These are phyloP conservation scores for Isabelozyma pseudorhagii DNA, from an alignment of 805 yeast species.

Conservation along the genomic window DNA sequence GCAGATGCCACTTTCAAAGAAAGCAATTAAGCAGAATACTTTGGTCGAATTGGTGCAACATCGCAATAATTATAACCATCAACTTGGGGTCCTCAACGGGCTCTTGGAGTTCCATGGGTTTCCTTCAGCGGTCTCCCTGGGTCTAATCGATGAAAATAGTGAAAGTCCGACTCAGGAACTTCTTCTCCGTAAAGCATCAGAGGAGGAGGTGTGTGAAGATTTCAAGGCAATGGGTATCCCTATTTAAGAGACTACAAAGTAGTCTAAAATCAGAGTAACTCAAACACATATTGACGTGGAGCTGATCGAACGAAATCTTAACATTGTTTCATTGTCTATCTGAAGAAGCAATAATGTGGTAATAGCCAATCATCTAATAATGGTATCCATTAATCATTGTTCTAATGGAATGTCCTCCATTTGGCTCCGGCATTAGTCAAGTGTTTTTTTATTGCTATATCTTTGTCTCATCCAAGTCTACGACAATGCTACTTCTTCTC, in stretches of 20 bases:
- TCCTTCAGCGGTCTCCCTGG: constrained; percentile 68
- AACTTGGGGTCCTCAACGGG: constrained; percentile 69
- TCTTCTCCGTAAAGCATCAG: constrained; percentile 54
- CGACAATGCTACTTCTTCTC: too few species aligned
- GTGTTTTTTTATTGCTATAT: too few species aligned
- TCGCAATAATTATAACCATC: constrained; percentile 62
- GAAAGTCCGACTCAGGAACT: constrained; percentile 25
- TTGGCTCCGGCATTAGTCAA: neutral
- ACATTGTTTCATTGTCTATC: too few species aligned
- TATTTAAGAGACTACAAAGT: constrained; percentile 4
- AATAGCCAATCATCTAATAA: too few species aligned
- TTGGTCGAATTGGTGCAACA: constrained; percentile 53
- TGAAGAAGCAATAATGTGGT: too few species aligned
- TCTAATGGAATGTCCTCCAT: too few species aligned
- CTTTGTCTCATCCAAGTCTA: too few species aligned
- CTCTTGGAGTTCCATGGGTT: constrained; percentile 66
- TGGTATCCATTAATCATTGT: too few species aligned
- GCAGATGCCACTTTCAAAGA: constrained; percentile 23
- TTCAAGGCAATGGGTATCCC: constrained; percentile 59
- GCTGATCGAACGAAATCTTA: too few species aligned
- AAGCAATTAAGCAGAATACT: constrained; percentile 32
- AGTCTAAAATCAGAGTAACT: too few species aligned
- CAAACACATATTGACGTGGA: too few species aligned
- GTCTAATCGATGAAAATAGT: constrained; percentile 14
- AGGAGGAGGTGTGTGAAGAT: constrained; percentile 75